These are phyloP conservation scores for Ajuga chamaepitys DNA, from an alignment of 257 asterid species.

Conservation along the genomic window DNA sequence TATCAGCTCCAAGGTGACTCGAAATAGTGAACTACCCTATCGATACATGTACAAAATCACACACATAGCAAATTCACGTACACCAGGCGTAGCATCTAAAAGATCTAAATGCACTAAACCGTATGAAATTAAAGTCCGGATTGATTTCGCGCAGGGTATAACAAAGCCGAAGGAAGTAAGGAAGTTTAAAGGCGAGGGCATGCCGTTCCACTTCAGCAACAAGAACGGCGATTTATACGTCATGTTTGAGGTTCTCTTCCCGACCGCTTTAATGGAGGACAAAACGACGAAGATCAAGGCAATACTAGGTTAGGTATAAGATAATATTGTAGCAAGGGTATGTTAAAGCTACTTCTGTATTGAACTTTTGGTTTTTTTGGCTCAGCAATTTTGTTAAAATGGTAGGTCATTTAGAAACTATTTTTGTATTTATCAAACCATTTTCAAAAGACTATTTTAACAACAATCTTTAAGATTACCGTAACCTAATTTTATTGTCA, in stretches of 20 bases:
- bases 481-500: too few relatives aligned
- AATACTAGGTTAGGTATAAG: conserved; percentile 33
- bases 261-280: conserved; percentile 57
- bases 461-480: too few relatives aligned
- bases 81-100: too few relatives aligned
- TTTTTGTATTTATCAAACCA: too few relatives aligned
- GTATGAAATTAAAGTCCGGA: too few relatives aligned
- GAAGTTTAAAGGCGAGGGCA: conserved; percentile 87
- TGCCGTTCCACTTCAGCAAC: conserved; percentile 79
- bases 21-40: neutral
- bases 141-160: conserved; percentile 56
- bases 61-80: too few relatives aligned
- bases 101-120: neutral
- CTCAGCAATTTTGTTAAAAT: conserved; percentile 24
- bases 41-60: neutral
- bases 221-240: conserved; percentile 83
- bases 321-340: conserved; percentile 6
- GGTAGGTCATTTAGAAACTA: too few relatives aligned
- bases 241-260: conserved; percentile 84
- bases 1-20: conserved; percentile 69
- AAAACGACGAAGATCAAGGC: conserved; percentile 79
- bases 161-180: conserved; percentile 86
- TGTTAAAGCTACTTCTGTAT: neutral
- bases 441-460: too few relatives aligned
- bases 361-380: neutral